phyloP scores from a whole-genome alignment of 2,329 filamentous ascomycete genomes.

The Arthroderma uncinatum region DNA sequence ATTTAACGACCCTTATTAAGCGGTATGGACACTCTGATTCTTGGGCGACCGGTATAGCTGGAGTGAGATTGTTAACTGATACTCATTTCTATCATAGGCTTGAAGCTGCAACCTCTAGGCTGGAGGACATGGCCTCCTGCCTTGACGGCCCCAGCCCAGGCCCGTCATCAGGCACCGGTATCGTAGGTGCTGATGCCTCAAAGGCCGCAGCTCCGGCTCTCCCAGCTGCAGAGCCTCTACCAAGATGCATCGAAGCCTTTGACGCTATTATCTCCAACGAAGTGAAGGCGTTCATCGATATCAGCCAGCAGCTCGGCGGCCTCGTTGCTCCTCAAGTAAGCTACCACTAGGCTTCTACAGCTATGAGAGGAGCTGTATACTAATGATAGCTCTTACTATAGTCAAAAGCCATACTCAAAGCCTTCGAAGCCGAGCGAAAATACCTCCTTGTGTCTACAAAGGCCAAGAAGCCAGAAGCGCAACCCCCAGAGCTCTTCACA shows the following conservation, averaged over 20 bases:
- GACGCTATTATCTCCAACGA: conserved; percentile 64
- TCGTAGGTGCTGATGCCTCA: conserved; percentile 9
- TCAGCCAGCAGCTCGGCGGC: conserved; percentile 67
- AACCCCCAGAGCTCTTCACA: conserved; percentile 63
- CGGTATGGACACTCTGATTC: conserved; percentile 50
- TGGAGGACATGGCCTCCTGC: conserved; percentile 89
- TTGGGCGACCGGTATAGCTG: neutral
- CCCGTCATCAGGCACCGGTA: conserved; percentile 21
- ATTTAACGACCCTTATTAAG: conserved; percentile 94
- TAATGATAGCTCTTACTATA: conserved; percentile 18
- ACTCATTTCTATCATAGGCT: conserved; percentile 48
- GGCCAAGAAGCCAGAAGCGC: conserved; percentile 79
- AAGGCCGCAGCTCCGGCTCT: conserved; percentile 32
- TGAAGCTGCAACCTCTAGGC: conserved; percentile 87
- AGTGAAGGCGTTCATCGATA: conserved; percentile 64
- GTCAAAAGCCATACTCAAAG: conserved; percentile 47
- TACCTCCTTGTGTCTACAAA: conserved; percentile 82
- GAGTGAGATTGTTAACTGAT: neutral
- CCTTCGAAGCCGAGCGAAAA: conserved; percentile 75
- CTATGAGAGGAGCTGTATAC: neutral
- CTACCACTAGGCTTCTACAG: neutral
- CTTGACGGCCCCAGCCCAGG: conserved; percentile 31
- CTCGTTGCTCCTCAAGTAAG: conserved; percentile 68
- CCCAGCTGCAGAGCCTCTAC: conserved; percentile 49
- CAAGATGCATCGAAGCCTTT: conserved; percentile 76